These are phyloP conservation scores for Aphanocladium album DNA, from an alignment of 2,329 filamentous ascomycete genomes.

Conservation along the genomic window DNA sequence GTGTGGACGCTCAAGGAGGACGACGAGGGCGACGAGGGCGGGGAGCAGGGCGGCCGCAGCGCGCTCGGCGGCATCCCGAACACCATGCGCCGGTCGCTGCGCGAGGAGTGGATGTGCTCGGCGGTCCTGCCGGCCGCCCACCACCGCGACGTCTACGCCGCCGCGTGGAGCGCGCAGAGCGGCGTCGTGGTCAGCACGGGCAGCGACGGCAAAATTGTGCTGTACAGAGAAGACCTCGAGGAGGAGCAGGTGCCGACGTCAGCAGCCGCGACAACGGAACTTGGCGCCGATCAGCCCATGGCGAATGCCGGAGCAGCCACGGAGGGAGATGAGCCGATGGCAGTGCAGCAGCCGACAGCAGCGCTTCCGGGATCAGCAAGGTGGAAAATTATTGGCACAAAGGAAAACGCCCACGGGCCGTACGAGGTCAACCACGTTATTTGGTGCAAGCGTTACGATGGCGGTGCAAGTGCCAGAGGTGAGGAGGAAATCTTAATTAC, in stretches of 20 bases:
- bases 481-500: slow-evolving; percentile 82
- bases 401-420: slow-evolving; percentile 76
- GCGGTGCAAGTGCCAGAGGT: slow-evolving; percentile 47
- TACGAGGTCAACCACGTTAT: slow-evolving; percentile 91
- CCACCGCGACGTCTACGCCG: slow-evolving; percentile 75
- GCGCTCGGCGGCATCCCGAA: slow-evolving; percentile 68
- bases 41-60: slow-evolving; percentile 25
- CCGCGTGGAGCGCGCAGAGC: slow-evolving; percentile 72
- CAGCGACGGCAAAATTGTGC: slow-evolving; percentile 74
- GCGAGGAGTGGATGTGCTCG: slow-evolving; percentile 81
- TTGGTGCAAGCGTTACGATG: slow-evolving; percentile 78
- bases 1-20: slow-evolving; percentile 68
- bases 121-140: slow-evolving; percentile 70
- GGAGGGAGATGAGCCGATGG: not conserved
- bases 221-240: slow-evolving; percentile 62
- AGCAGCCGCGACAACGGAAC: slow-evolving; percentile 20
- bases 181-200: slow-evolving; percentile 83
- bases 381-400: slow-evolving; percentile 68
- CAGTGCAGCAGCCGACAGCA: not conserved
- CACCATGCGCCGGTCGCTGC: slow-evolving; percentile 72
- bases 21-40: slow-evolving; percentile 37
- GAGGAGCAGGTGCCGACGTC: slow-evolving; percentile 15
- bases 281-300: slow-evolving; percentile 24
- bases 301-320: slow-evolving; percentile 16
- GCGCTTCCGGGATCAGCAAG: slow-evolving; percentile 33